Conservation (phyloP, 2,329 filamentous ascomycete species). For the Triangularia verruculosa region DNA sequence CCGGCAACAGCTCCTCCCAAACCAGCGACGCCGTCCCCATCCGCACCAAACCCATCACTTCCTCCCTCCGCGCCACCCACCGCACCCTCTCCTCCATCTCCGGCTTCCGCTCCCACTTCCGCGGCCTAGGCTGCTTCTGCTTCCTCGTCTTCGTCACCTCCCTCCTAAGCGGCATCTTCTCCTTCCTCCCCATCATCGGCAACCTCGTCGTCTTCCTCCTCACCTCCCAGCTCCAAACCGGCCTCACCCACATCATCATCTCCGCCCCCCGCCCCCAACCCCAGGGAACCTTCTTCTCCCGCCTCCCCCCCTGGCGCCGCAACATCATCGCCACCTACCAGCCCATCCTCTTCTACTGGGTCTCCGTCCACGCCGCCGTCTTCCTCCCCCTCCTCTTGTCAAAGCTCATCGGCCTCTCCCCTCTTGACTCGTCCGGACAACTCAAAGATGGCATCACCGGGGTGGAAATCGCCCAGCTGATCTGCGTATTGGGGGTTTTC, state of each 20-base stretch:
- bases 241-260: conserved; percentile 86
- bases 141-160: conserved; percentile 36
- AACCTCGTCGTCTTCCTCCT: conserved; percentile 57
- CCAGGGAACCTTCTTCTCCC: conserved; percentile 61
- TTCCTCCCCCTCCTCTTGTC: conserved; percentile 48
- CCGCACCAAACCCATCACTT: conserved; percentile 42
- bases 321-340: conserved; percentile 66
- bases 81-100: conserved; percentile 58
- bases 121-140: conserved; percentile 54
- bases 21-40: background rate
- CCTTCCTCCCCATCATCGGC: conserved; percentile 54
- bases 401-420: conserved; percentile 45
- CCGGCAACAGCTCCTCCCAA: background rate
- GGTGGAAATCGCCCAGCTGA: conserved; percentile 45
- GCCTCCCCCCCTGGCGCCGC: conserved; percentile 63
- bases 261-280: conserved; percentile 52
- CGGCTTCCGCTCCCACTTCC: conserved; percentile 66
- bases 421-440: conserved; percentile 34
- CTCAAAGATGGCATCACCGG: conserved; percentile 41
- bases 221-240: conserved; percentile 62
- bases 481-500: conserved; percentile 37
- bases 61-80: conserved; percentile 50
- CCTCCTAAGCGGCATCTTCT: conserved; percentile 37
- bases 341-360: conserved; percentile 62
- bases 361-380: conserved; percentile 51